Evolutionary conservation across 768 basidiomycete genomes (phyloP), one percentile per base, ranked within the genome.

Genomic region (Amanita polypyramis): DNA sequence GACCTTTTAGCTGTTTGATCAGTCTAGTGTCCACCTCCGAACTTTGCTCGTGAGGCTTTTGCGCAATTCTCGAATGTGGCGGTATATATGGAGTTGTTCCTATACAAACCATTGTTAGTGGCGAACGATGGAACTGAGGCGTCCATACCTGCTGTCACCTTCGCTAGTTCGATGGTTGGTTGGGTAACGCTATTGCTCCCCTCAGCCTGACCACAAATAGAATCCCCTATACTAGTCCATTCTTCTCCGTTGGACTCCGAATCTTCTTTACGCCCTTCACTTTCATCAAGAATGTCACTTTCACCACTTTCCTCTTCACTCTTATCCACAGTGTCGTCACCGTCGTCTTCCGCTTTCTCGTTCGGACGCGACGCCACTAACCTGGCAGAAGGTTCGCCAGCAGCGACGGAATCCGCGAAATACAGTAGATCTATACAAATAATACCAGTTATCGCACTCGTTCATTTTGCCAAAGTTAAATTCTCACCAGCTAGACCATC

Each of bases 401-500:
- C 46, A 27, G 54, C 54, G 35, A 73, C 54, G 12, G 67, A 67
- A 52, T 72, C 64, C 4, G 75, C 65, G 49, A 77, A 75, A 51
- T 76, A 70, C 51, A 82, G 62, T 17, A 84, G 64, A 53, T 82
- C 80, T 82, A 49, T 4, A 35, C 5, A 15, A n/a, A 29, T 17
- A 14, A 20, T 20, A 17, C 9, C 30, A 29, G 27, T 19, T 43
- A 35, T 11, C 21, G n/a, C n/a, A n/a, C n/a, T n/a, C n/a, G n/a
- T n/a, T n/a, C n/a, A n/a, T n/a, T n/a, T n/a, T 33, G 38, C 4
- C 12, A 2, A 62, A 72, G 21, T 58, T 11, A 12, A 11, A 20
- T 11, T 15, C 21, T 23, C 34, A 91, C 94, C 94, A 56, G 84
- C 88, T 12, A 96, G 66, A 3, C 91, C 93, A 62, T 97, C 94